Evolutionary conservation across 2,329 filamentous ascomycete species (phyloP).

Genomic region (Fusarium sarcochroum): DNA sequence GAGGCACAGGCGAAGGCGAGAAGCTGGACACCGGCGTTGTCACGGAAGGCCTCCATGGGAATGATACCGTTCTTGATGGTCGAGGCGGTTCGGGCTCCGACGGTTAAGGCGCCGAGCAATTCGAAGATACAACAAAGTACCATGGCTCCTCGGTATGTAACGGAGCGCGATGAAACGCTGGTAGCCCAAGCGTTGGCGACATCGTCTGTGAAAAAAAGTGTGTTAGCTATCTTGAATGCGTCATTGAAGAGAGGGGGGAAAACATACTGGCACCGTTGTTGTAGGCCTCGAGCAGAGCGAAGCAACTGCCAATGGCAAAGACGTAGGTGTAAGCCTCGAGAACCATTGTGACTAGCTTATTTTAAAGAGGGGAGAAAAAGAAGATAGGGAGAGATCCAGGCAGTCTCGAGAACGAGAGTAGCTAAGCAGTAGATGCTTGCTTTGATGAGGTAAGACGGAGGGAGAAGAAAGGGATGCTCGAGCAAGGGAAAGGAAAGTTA

Average conservation of each 20-base stretch:
- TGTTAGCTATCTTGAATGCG: constrained; percentile 16
- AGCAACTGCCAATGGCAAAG: constrained; percentile 81
- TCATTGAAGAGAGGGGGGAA: constrained; percentile 1
- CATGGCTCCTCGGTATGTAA: constrained; percentile 79
- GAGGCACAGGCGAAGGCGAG: constrained; percentile 76
- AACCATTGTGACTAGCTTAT: constrained; percentile 61
- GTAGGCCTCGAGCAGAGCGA: constrained; percentile 82
- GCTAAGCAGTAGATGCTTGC: constrained; percentile 10
- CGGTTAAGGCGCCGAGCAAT: constrained; percentile 75
- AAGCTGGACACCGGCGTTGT: constrained; percentile 76
- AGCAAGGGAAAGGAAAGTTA: constrained; percentile 15
- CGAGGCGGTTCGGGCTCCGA: constrained; percentile 78
- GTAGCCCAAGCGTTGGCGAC: constrained; percentile 89
- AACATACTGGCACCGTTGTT: constrained; percentile 83
- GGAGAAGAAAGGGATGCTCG: constrained; percentile 36
- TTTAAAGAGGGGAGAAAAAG: not conserved
- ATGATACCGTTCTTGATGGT: constrained; percentile 88
- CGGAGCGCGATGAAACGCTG: constrained; percentile 83
- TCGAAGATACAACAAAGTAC: constrained; percentile 76
- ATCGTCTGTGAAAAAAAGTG: constrained; percentile 70
- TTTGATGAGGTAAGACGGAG: not conserved
- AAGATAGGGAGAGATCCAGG: constrained; percentile 14
- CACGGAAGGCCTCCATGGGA: constrained; percentile 69
- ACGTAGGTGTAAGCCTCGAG: constrained; percentile 77
- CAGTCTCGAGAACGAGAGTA: constrained; percentile 5